phyloP scores from a whole-genome alignment of 192 early-diverging fungal species.

The Backusella liffmaniae region DNA sequence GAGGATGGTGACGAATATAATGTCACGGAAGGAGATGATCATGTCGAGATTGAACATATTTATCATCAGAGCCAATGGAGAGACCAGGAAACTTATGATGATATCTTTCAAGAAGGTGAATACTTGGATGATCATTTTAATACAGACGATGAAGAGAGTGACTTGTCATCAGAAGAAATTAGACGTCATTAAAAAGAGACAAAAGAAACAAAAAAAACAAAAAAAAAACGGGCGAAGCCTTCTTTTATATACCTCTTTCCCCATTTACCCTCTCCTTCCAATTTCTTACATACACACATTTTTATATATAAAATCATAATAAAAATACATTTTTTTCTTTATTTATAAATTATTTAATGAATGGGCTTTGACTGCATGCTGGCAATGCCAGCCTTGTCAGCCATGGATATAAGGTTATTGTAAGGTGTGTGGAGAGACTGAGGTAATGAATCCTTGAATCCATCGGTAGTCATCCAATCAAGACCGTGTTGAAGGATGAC shows the following conservation, averaged over 20 bases:
- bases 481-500: conserved; percentile 51
- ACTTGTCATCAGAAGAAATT: neutral
- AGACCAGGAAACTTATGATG: conserved; percentile 17
- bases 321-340: neutral
- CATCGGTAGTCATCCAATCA: conserved; percentile 43
- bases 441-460: conserved; percentile 39
- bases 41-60: conserved; percentile 9
- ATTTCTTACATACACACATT: neutral
- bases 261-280: neutral
- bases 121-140: conserved; percentile 13
- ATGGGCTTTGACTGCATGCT: conserved; percentile 25
- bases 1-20: conserved; percentile 8
- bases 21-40: neutral
- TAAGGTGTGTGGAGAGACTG: conserved; percentile 32
- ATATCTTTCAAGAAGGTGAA: conserved; percentile 21
- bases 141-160: conserved; percentile 7
- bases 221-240: no score
- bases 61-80: neutral
- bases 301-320: neutral
- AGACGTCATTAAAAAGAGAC: neutral
- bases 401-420: conserved; percentile 38
- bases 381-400: conserved; percentile 20
- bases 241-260: neutral
- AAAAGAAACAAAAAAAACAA: no score
- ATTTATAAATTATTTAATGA: conserved; percentile 1